Evolutionary conservation across 163 green algal species (phyloP), one percentile per base, ranked within the genome.

Genomic region (Prototheca wickerhamii): DNA sequence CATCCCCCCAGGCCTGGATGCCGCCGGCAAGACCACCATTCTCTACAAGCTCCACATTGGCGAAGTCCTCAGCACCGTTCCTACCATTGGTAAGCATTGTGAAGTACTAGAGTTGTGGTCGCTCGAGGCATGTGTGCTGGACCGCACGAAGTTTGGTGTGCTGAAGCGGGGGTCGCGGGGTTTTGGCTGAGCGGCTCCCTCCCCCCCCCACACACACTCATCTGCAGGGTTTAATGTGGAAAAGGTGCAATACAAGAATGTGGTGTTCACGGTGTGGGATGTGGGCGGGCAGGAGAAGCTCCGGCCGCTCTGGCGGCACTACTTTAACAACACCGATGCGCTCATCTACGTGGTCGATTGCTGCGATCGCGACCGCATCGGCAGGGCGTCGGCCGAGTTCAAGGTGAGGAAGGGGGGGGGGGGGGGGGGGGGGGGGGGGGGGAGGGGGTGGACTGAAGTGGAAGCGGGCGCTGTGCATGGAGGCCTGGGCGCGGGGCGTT

Each of bases 161-260:
- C 37, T 21, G 10, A 21, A 7, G 46, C 15, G 7, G 46, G 7
- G 40, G 40, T 50, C 40, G 40, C 17, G 17, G 17, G 17, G 17
- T 50, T 50, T 50, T 12, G 40, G 12, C 40, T 50, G 40, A 50
- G 12, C 40, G 17, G 15, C 20, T 31, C 46, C 46, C 46, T 29
- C 20, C 15, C 15, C 20, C 46, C 46, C 46, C 33, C 32, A 63
- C 32, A 29, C 31, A 15, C 32, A 5, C 28, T 20, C 15, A 8
- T 25, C 5, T 15, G 15, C 80, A 95, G 90, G 93, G n/a, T 99
- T 99, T 82, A 98, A 98, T 76, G 93, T 98, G 50, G 90, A 98
- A 71, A 97, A 96, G 80, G 89, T 98, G 33, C 91, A 97, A 70
- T 98, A 98, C 76, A 96, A 96, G 66, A 99, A 99, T 73, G 90